A percentile compares a stretch with the other conserved stretches of the same genome.
These are phyloP conservation scores for Xerocomus amazonicus DNA, from an alignment of 1,284 basidiomycete genomes.

Conservation along the genomic window DNA sequence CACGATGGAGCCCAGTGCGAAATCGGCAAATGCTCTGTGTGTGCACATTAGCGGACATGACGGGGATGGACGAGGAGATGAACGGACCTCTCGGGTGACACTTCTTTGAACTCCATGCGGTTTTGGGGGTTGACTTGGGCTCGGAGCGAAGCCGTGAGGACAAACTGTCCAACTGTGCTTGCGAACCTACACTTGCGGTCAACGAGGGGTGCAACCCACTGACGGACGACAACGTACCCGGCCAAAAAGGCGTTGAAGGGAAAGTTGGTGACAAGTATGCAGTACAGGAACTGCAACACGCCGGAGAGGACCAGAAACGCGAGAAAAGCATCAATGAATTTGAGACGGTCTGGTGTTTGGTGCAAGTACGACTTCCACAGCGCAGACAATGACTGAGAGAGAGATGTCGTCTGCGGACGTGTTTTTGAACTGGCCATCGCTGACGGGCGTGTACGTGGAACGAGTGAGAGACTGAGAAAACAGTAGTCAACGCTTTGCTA, in stretches of 20 bases:
- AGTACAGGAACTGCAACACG: slow-evolving; percentile 88
- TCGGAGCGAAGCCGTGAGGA: slow-evolving; percentile 87
- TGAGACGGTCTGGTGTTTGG: slow-evolving; percentile 79
- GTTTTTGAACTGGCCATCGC: slow-evolving; percentile 37
- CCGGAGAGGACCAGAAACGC: slow-evolving; percentile 92
- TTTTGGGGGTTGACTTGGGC: slow-evolving; percentile 91
- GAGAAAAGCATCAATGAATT: slow-evolving; percentile 92
- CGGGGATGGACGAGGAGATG: not conserved
- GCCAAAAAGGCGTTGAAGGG: slow-evolving; percentile 97
- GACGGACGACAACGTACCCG: slow-evolving; percentile 59
- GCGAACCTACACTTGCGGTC: slow-evolving; percentile 64
- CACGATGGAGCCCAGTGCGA: slow-evolving; percentile 89
- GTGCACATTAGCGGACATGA: slow-evolving; percentile 1
- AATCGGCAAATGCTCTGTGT: slow-evolving; percentile 93
- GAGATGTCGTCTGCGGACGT: slow-evolving; percentile 31
- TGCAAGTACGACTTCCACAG: slow-evolving; percentile 78
- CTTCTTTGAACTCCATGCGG: slow-evolving; percentile 75
- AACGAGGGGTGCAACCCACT: not conserved
- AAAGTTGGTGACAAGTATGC: slow-evolving; percentile 87
- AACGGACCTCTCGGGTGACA: slow-evolving; percentile 89
- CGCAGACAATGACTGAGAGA: slow-evolving; percentile 47
- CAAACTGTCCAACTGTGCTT: slow-evolving; percentile 95
- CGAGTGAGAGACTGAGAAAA: slow-evolving; percentile 10
- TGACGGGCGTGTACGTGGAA: slow-evolving; percentile 24
- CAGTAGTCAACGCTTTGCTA: slow-evolving; percentile 2